phyloP scores from a whole-genome alignment of 148 eudicot species.

The Arbutus unedo region DNA sequence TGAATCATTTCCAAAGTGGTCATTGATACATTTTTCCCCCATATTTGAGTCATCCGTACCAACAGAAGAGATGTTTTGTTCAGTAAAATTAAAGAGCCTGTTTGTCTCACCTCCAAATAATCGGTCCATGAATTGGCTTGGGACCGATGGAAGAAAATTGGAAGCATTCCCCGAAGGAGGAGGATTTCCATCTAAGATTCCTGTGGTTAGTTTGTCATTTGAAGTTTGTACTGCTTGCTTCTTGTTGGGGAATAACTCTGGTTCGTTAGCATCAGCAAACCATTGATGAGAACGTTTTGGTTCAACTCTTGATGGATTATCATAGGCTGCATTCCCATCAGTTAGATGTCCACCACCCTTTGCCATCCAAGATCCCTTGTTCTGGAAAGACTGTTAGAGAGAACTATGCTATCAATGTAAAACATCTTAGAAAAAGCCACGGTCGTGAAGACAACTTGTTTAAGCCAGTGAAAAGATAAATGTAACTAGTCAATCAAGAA shows the following conservation, averaged over 20 bases:
- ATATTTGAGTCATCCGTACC: slow-evolving; percentile 21
- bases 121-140: slow-evolving; percentile 46
- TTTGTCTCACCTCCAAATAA: slow-evolving; percentile 38
- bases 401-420: background rate
- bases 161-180: slow-evolving; percentile 36
- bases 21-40: slow-evolving; percentile 20
- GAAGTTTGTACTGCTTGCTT: slow-evolving; percentile 43
- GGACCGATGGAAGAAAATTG: slow-evolving; percentile 27
- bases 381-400: slow-evolving; percentile 33
- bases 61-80: slow-evolving; percentile 24
- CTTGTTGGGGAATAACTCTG: slow-evolving; percentile 50
- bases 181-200: slow-evolving; percentile 16
- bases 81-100: slow-evolving; percentile 22
- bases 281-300: slow-evolving; percentile 46
- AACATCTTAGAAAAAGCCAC: background rate
- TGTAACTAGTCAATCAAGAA: background rate
- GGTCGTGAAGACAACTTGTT: background rate
- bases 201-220: slow-evolving; percentile 28
- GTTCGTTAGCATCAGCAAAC: slow-evolving; percentile 42
- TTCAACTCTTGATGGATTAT: slow-evolving; percentile 34
- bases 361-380: slow-evolving; percentile 48
- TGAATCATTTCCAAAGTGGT: slow-evolving; percentile 29
- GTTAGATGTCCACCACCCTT: slow-evolving; percentile 33
- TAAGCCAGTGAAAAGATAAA: background rate
- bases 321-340: slow-evolving; percentile 37